phyloP scores from a whole-genome alignment of 2,329 filamentous ascomycete species.

The Ophiostoma angusticollis region DNA sequence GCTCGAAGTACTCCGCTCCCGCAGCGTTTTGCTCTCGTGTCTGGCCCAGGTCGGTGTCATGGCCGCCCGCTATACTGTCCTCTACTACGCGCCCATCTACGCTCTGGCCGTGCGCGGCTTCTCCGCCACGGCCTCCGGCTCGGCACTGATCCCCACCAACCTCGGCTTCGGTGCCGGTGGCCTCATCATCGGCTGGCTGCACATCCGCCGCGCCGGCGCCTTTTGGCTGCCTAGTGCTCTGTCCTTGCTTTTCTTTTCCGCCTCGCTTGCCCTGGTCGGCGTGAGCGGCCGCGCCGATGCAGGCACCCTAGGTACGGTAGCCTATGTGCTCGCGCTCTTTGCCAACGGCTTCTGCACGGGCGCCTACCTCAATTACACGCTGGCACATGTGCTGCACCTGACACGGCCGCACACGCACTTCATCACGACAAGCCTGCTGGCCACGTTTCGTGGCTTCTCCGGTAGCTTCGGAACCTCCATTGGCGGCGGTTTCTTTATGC shows the following conservation, averaged over 20 bases:
- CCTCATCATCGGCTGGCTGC: slow-evolving; percentile 58
- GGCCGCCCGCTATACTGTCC: slow-evolving; percentile 65
- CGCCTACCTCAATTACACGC: slow-evolving; percentile 63
- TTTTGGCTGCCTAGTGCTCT: slow-evolving; percentile 57
- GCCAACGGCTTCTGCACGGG: slow-evolving; percentile 61
- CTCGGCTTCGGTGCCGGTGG: slow-evolving; percentile 64
- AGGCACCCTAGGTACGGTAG: slow-evolving; percentile 33
- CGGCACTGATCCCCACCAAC: slow-evolving; percentile 72
- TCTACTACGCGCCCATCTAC: slow-evolving; percentile 73
- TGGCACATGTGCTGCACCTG: slow-evolving; percentile 67
- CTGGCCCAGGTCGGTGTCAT: slow-evolving; percentile 64
- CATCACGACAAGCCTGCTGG: slow-evolving; percentile 60
- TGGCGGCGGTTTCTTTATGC: slow-evolving; percentile 61
- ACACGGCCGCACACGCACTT: slow-evolving; percentile 55
- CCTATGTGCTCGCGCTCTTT: slow-evolving; percentile 50
- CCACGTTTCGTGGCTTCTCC: slow-evolving; percentile 71
- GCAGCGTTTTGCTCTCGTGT: slow-evolving; percentile 60
- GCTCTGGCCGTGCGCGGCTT: slow-evolving; percentile 63
- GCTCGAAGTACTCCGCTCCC: slow-evolving; percentile 53
- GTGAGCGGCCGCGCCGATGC: slow-evolving; percentile 34
- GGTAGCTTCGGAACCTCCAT: slow-evolving; percentile 71
- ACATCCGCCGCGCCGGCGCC: slow-evolving; percentile 58
- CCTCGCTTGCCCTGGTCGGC: slow-evolving; percentile 34
- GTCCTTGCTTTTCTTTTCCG: slow-evolving; percentile 47
- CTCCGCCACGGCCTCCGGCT: slow-evolving; percentile 55